Base-by-base conservation (phyloP, 345 rosid genomes). In the Linum tenue region DNA sequence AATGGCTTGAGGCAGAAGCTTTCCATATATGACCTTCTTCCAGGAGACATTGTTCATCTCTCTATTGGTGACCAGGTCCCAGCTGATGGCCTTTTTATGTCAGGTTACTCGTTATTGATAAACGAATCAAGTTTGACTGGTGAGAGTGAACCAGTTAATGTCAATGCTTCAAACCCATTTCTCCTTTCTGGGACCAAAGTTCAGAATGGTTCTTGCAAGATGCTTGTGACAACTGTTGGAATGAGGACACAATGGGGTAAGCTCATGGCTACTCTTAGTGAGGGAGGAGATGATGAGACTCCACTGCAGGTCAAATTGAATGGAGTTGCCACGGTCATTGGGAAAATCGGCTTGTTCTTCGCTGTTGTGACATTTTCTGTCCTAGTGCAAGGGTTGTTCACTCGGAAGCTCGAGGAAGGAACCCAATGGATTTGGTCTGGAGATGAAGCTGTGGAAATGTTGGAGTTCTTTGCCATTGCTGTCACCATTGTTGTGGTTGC, bases 171-270 rank as follows among this genome's bases (percentile, higher is more conserved):
- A n/a, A 39, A 62, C 41, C 64, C 64, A 1, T 62, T 62, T 41
- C 64, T 62, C 7, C 50, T 62, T 39, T 62, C 64, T 15, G 64
- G 64, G 17, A 62, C 64, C 48, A 62, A 62, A 22, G 64, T 62
- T 62, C 64, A 62, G 64, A 50, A 62, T 62, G 64, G 64, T 11
- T 62, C 64, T 12, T 62, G 64, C 43, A 62, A 62, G 41, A 62
- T 62, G 64, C 64, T 62, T 62, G 50, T 62, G 50, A 62, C 64
- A 39, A 62, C 64, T 14, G 64, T 62, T 39, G 64, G 64, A 15
- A 62, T 62, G 64, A 62, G 64, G 17, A 62, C 64, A 62, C 64
- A 62, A 62, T 62, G 64, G 64, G 64, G 64, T 11, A 62, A 62
- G n/a, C 64, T 62, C 9, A 62, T 62, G 64, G 64, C 64, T 62